Evolutionary conservation across 768 basidiomycete species (phyloP).

Genomic region (Mycena pura): DNA sequence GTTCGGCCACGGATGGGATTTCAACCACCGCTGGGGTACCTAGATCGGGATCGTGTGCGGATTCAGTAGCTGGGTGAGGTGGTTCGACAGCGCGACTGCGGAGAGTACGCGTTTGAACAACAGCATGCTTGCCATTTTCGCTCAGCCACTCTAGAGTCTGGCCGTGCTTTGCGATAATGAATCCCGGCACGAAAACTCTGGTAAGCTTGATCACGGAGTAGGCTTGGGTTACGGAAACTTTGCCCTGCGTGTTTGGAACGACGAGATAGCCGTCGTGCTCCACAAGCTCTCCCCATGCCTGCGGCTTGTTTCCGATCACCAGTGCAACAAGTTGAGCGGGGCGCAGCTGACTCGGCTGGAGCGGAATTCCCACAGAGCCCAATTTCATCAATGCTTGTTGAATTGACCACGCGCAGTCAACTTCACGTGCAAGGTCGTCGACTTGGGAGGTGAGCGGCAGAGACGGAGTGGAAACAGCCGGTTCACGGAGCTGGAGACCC

Average conservation of each 20-base stretch:
- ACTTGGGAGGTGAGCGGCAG: background rate
- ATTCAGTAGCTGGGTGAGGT: conserved; percentile 4
- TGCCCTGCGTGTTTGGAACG: background rate
- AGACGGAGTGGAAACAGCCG: background rate
- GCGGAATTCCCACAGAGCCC: conserved; percentile 12
- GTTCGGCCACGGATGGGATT: conserved; percentile 7
- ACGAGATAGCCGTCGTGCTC: conserved; percentile 5
- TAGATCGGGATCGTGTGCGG: background rate
- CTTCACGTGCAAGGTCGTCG: background rate
- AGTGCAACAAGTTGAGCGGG: conserved; percentile 19
- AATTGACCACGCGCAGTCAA: conserved; percentile 21
- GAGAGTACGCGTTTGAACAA: conserved; percentile 19
- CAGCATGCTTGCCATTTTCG: background rate
- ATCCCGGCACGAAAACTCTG: conserved; percentile 15
- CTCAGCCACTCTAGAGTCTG: conserved; percentile 20
- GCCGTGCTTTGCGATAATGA: conserved; percentile 10
- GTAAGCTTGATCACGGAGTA: conserved; percentile 20
- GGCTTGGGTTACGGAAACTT: conserved; percentile 2
- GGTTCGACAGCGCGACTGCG: conserved; percentile 12
- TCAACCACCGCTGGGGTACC: conserved; percentile 5
- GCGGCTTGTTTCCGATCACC: conserved; percentile 2
- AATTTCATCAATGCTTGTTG: background rate
- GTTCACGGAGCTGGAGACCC: background rate
- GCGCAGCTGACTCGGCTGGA: conserved; percentile 3
- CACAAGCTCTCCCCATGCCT: conserved; percentile 13